These are phyloP conservation scores for Eucalyptus brandiana DNA, from an alignment of 345 rosid species.

Conservation along the genomic window DNA sequence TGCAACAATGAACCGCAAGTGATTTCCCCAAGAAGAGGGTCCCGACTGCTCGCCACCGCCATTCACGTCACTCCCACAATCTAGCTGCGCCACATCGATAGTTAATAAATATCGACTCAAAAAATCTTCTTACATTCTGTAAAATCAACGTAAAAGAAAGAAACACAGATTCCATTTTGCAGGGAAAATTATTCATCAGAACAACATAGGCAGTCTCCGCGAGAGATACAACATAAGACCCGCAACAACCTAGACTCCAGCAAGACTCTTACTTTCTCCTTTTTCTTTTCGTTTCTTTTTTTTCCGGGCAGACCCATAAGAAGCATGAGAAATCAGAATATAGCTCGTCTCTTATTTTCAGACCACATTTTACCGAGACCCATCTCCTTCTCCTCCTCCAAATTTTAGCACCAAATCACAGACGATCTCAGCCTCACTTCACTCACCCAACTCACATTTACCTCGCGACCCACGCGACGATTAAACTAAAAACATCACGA, in stretches of 20 bases:
- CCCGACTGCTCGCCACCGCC: slow-evolving; percentile 56
- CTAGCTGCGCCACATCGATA: slow-evolving; percentile 5
- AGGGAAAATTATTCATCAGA: neutral
- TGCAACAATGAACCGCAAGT: slow-evolving; percentile 82
- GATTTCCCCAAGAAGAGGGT: slow-evolving; percentile 75
- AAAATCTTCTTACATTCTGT: no score
- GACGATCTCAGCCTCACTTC: neutral
- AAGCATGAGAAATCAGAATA: neutral
- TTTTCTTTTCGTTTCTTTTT: neutral
- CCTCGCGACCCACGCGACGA: neutral
- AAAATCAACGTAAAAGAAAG: neutral
- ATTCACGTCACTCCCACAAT: slow-evolving; percentile 24
- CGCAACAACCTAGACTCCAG: neutral
- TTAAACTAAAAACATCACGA: neutral
- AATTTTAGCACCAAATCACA: neutral
- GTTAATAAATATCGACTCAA: neutral
- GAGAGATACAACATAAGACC: neutral
- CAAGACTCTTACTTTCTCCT: neutral
- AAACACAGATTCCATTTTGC: neutral
- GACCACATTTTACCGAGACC: neutral
- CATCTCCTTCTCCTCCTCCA: neutral
- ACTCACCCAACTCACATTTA: neutral
- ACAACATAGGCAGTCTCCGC: neutral
- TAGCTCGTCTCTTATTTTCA: neutral
- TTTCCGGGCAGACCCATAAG: neutral